A percentile compares a stretch with the other conserved stretches of the same genome.
Conservation (phyloP, 208 protist species). For the Wallacemonas collosoma region DNA sequence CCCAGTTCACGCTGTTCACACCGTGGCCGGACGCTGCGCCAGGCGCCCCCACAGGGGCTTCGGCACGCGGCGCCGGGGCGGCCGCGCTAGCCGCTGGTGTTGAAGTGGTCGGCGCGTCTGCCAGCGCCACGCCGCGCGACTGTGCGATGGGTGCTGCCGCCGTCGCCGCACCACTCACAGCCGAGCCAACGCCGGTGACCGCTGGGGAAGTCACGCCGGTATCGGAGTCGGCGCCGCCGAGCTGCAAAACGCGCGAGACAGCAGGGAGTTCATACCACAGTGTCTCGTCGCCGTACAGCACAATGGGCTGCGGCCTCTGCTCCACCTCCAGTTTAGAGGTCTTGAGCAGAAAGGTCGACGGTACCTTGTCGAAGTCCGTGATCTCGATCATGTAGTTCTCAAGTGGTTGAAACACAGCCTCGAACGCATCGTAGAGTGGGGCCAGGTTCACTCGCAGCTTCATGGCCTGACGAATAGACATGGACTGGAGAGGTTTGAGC, state of each 20-base stretch:
- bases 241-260: constrained; percentile 51
- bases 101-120: too few relatives aligned
- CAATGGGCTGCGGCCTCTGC: constrained; percentile 72
- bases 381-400: constrained; percentile 89
- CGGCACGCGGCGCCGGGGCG: background rate
- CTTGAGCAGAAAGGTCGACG: constrained; percentile 77
- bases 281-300: constrained; percentile 68
- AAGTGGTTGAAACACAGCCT: constrained; percentile 72
- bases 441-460: constrained; percentile 70
- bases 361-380: constrained; percentile 52
- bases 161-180: too few relatives aligned
- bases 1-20: constrained; percentile 24
- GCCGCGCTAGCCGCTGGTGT: too few relatives aligned
- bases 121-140: too few relatives aligned
- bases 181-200: background rate
- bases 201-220: too few relatives aligned
- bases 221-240: background rate
- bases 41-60: background rate
- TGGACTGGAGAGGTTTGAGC: constrained; percentile 65
- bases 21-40: background rate
- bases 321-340: constrained; percentile 61
- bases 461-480: constrained; percentile 80
- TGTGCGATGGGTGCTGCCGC: too few relatives aligned
- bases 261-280: constrained; percentile 79
- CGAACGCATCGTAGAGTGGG: constrained; percentile 82